Evolutionary conservation across 2,329 filamentous ascomycete species (phyloP), one percentile per base, ranked within the genome.

Genomic region (Ceratocystis harringtonii): DNA sequence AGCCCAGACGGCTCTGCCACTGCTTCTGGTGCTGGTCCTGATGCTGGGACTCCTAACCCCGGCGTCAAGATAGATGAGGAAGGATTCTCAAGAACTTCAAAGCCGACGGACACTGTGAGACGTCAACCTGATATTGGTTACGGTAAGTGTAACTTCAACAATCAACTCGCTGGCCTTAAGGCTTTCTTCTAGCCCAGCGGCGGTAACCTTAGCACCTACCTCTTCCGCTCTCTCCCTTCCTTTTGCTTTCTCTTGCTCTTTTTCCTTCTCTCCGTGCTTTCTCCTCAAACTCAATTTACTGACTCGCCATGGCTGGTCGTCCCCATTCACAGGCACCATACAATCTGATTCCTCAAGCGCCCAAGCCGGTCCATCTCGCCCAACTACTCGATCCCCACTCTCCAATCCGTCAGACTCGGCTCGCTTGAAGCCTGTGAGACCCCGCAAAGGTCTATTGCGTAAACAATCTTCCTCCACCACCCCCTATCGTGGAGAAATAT

Each of bases 401-500:
- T 68, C 77, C 70, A 73, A 74, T 57, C 71, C 77, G 66, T 81
- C 83, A 64, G 77, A 80, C 69, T 75, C 76, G 58, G 73, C 75
- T 28, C 79, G 81, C 69, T 79, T 85, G 73, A 95, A 92, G 73
- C 90, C 90, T 19, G 30, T 36, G 17, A 62, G 65, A 30, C 25
- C 62, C 12, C 65, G 65, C 30, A 67, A 67, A 44, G 52, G 82
- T 10, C 83, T 92, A 74, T 74, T 82, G 66, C 86, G 90, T 70
- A 86, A 90, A 68, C 80, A 86, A 66, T 92, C 90, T 1, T 90
- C 90, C 28, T 89, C 83, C 66, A 75, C 75, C 6, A 84, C 84
- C 50, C 91, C 90, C 2, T 84, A 92, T 72, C 87, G 90, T 64
- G 89, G 92, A 36, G 88, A 89, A 68, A 81, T 92, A 68, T 97